A percentile compares a stretch with the other conserved stretches of the same genome.
Evolutionary conservation across 73 alveolate genomes (phyloP).

Genomic region (Paramecium pentaurelia): DNA sequence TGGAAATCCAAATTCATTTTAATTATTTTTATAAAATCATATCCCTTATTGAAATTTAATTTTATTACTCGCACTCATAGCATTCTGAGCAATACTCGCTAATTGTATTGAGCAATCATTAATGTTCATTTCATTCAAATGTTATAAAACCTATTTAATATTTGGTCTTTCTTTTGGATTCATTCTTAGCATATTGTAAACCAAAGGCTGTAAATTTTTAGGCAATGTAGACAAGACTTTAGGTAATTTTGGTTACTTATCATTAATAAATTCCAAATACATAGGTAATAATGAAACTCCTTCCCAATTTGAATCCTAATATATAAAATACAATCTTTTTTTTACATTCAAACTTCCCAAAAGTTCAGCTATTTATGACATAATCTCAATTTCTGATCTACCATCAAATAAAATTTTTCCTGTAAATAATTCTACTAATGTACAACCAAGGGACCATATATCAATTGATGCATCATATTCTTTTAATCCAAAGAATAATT

Average conservation of each 20-base stretch:
- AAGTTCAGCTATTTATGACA: neutral
- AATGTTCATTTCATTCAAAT: neutral
- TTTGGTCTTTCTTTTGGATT: conserved; percentile 67
- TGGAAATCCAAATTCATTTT: neutral
- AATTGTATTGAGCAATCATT: neutral
- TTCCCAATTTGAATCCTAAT: conserved; percentile 63
- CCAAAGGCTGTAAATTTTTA: conserved; percentile 48
- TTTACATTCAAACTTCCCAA: conserved; percentile 68
- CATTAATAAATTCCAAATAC: conserved; percentile 65
- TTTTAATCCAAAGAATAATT: conserved; percentile 75
- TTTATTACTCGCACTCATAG: neutral
- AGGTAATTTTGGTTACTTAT: conserved; percentile 2
- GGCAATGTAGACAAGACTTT: conserved; percentile 48
- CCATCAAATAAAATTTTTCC: conserved; percentile 38
- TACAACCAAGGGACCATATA: conserved; percentile 73
- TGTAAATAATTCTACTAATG: neutral
- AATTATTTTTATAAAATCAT: neutral
- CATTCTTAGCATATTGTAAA: conserved; percentile 57
- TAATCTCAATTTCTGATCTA: conserved; percentile 17
- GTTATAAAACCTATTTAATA: neutral
- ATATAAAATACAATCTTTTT: neutral
- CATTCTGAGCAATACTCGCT: neutral
- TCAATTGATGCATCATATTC: conserved; percentile 82
- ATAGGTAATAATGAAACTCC: conserved; percentile 69
- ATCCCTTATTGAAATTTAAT: neutral